Evolutionary conservation across 108 stramenopile genomes (phyloP), one percentile per base, ranked within the genome.

Genomic region (Cyclostephanos invisitatus): DNA sequence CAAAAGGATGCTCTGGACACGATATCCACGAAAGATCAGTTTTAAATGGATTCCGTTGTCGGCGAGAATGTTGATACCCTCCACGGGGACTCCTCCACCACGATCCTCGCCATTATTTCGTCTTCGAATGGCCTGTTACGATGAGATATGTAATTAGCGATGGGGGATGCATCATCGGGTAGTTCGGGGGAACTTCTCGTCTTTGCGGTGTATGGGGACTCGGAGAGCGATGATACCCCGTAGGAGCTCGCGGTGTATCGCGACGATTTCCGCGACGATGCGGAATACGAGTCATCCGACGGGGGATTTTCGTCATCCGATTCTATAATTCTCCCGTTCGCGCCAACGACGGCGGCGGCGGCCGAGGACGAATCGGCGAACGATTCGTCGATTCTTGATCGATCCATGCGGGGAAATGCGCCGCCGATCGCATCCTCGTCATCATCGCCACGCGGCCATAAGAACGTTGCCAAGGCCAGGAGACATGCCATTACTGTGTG

Each of bases 191-290:
- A 15, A 46, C 44, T 46, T 14, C 15, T 46, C 14, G 44, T 54
- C 25, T 9, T 24, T 27, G 3, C 36, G 10, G 65, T 64, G 27
- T 5, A 56, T 10, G 64, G 73, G 14, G 73, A 74, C 36, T 59
- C 64, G 12, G 49, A 64, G 42, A 67, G 59, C 25, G 74, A 67
- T 18, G 74, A 74, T 17, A 74, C 35, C 24, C 61, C 74, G 2
- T 1, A 74, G 32, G 11, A 74, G 32, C 14, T 29, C 53, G 24
- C 46, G 56, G 28, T 56, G 21, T 32, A 54, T 18, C 0, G 29
- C 2, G 21, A 35, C 73, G n/a, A 46, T 36, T 17, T 28, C 42
- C 15, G 54, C 36, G 32, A 32, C 32, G 4, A 8, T 42, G 40
- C 27, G 42, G 22, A 10, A 47, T 0, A 12, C 20, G 25, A 18